Percentiles rank a stretch among this genome's conserved stretches.
These are phyloP conservation scores for Cylindrotheca fusiformis DNA, from an alignment of 108 stramenopile genomes.

Conservation along the genomic window DNA sequence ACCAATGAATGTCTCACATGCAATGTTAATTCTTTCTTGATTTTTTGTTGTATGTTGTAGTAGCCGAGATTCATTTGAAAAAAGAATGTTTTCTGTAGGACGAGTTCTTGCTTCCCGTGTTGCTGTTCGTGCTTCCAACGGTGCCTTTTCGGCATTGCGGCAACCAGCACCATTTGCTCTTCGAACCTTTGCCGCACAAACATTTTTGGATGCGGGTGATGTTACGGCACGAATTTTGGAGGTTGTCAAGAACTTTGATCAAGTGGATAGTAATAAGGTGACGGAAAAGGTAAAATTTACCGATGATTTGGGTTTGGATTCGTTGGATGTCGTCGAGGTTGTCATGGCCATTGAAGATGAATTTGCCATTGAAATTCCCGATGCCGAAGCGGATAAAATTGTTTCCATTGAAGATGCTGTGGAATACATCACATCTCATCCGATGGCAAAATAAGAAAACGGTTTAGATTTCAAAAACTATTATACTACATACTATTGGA, in stretches of 20 bases:
- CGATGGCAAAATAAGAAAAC: slow-evolving; percentile 84
- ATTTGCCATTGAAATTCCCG: slow-evolving; percentile 99
- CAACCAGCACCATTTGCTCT: slow-evolving; percentile 32
- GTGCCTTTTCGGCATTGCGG: slow-evolving; percentile 33
- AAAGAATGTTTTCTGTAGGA: slow-evolving; percentile 68
- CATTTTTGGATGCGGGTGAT: slow-evolving; percentile 92
- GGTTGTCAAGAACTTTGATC: slow-evolving; percentile 99
- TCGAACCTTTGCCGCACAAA: slow-evolving; percentile 54
- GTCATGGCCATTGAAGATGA: slow-evolving; percentile 99
- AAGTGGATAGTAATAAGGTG: slow-evolving; percentile 91
- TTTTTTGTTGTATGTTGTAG: too few relatives aligned
- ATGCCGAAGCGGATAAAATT: slow-evolving; percentile 99
- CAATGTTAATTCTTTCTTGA: too few relatives aligned
- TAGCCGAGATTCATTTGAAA: too few relatives aligned
- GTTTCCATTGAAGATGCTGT: slow-evolving; percentile 89
- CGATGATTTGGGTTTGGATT: slow-evolving; percentile 97
- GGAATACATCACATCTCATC: slow-evolving; percentile 91
- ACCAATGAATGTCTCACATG: too few relatives aligned
- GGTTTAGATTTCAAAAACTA: neutral
- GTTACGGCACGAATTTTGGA: slow-evolving; percentile 91
- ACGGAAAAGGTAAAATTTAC: slow-evolving; percentile 82
- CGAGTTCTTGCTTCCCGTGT: slow-evolving; percentile 70
- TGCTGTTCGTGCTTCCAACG: slow-evolving; percentile 50
- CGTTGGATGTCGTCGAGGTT: slow-evolving; percentile 97
- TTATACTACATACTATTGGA: too few relatives aligned